Base-by-base conservation (phyloP, 2,329 filamentous ascomycete species). In the Ceratocystis smalleyi region DNA sequence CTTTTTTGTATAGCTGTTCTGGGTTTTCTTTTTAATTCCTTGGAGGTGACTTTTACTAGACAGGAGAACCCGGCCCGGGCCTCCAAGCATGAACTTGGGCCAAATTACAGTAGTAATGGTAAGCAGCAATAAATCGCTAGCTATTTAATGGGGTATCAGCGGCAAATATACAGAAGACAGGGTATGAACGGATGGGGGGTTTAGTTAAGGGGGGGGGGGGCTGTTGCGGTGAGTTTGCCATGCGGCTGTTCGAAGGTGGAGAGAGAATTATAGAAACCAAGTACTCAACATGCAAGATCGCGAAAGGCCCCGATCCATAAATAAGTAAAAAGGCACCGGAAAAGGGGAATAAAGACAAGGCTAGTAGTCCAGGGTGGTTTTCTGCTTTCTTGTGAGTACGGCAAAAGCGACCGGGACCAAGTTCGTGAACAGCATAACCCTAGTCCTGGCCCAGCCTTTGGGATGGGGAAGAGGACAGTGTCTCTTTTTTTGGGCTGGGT, bases 21-120 rank as follows among this genome's bases (percentile, higher is more conserved):
- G 35, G 4, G 6, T 51, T 24, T 51, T 24, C 7, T 12, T 51
- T 27, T 24, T 51, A 15, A 40, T 24, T 51, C 12, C 8, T 49
- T 19, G 17, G 47, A 24, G 47, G 22, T 49, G n/a, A 49, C n/a
- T 10, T 19, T 10, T 10, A n/a, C 27, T 32, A 35, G 54, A 57
- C 54, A 57, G 54, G 54, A 57, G 54, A 57, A 57, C 54, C 54
- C 54, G 54, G 54, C 27, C 10, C 54, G 54, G 54, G 15, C 10
- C 54, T 30, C 30, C 54, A 57, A 57, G 54, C 54, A 57, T 57
- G 12, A 57, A 57, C 54, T 57, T 57, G 54, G 54, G 17, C 30
- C 54, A 57, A 57, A 57, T 57, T 57, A 57, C 24, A 57, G 54
- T 57, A 24, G 54, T 32, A 57, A 7, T 57, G 30, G n/a, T n/a